Conservation (phyloP, 495 filamentous ascomycete species). For the Achaetomiella virescens region DNA sequence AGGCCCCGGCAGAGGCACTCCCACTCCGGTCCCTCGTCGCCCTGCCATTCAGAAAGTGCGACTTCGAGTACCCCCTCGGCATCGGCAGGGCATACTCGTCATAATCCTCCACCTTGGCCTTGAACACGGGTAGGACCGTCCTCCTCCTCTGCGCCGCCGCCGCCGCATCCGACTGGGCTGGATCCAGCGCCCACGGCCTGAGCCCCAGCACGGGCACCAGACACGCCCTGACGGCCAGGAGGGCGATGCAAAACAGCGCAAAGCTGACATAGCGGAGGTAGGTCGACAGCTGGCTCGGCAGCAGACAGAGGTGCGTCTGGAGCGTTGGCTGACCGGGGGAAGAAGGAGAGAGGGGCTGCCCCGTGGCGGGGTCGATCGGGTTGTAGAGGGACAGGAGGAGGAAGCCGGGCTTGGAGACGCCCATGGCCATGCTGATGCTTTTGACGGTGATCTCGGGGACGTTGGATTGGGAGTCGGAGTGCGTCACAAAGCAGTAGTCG, state of each 20-base stretch:
- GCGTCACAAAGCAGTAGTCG: slow-evolving; percentile 89
- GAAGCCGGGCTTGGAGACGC: slow-evolving; percentile 85
- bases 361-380: slow-evolving; percentile 58
- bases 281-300: slow-evolving; percentile 79
- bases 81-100: slow-evolving; percentile 29
- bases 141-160: not conserved
- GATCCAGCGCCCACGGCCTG: slow-evolving; percentile 39
- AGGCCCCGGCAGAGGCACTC: not conserved
- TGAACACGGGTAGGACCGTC: slow-evolving; percentile 37
- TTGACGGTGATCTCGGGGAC: slow-evolving; percentile 93
- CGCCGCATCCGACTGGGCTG: not conserved
- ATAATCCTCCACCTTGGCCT: slow-evolving; percentile 42
- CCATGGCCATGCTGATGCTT: slow-evolving; percentile 90
- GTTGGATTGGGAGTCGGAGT: slow-evolving; percentile 55
- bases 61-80: slow-evolving; percentile 24
- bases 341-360: slow-evolving; percentile 46
- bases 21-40: slow-evolving; percentile 21
- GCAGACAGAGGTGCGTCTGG: slow-evolving; percentile 83
- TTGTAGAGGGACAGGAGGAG: slow-evolving; percentile 87
- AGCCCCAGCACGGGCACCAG: slow-evolving; percentile 45
- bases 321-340: slow-evolving; percentile 48
- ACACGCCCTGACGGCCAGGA: slow-evolving; percentile 57
- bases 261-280: slow-evolving; percentile 70
- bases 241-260: slow-evolving; percentile 50
- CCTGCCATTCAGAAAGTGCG: slow-evolving; percentile 15